Percentiles rank a stretch among this genome's conserved stretches.
Conservation (phyloP, 805 yeast genomes). For the Monosporozyma servazzii region DNA sequence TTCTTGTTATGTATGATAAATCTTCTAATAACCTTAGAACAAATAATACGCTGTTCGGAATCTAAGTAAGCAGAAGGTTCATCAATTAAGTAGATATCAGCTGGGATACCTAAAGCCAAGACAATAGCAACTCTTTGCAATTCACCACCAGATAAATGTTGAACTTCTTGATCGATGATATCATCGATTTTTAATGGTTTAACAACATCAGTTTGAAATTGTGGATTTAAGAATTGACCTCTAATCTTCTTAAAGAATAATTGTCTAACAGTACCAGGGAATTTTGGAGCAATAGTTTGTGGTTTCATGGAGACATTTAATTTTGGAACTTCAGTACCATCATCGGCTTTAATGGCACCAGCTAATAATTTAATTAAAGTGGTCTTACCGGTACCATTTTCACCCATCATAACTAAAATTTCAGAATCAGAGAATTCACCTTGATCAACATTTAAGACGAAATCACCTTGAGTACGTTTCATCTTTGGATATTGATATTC, state of each 20-base stretch:
- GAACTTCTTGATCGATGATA: slow-evolving; percentile 95
- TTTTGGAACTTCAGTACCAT: slow-evolving; percentile 74
- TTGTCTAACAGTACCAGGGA: slow-evolving; percentile 97
- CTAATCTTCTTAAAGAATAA: slow-evolving; percentile 93
- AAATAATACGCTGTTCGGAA: slow-evolving; percentile 98
- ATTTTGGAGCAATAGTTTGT: slow-evolving; percentile 97
- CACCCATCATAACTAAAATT: slow-evolving; percentile 98
- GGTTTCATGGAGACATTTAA: slow-evolving; percentile 96
- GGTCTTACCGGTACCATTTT: slow-evolving; percentile 99
- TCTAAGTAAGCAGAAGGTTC: slow-evolving; percentile 99
- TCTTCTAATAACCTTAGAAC: slow-evolving; percentile 96
- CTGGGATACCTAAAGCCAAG: slow-evolving; percentile 84
- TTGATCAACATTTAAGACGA: slow-evolving; percentile 66
- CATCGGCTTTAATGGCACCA: slow-evolving; percentile 85
- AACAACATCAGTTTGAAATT: slow-evolving; percentile 95
- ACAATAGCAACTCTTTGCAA: slow-evolving; percentile 98
- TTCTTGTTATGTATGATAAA: slow-evolving; percentile 92
- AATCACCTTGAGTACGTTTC: slow-evolving; percentile 93
- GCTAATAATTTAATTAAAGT: slow-evolving; percentile 94
- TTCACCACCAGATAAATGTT: slow-evolving; percentile 98
- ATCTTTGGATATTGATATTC: slow-evolving; percentile 70
- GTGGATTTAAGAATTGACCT: slow-evolving; percentile 89
- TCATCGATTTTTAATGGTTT: slow-evolving; percentile 91
- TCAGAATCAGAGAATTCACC: slow-evolving; percentile 96
- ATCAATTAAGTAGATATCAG: slow-evolving; percentile 93